phyloP scores from a whole-genome alignment of 2,329 filamentous ascomycete genomes.

The Diplodia sapinea region DNA sequence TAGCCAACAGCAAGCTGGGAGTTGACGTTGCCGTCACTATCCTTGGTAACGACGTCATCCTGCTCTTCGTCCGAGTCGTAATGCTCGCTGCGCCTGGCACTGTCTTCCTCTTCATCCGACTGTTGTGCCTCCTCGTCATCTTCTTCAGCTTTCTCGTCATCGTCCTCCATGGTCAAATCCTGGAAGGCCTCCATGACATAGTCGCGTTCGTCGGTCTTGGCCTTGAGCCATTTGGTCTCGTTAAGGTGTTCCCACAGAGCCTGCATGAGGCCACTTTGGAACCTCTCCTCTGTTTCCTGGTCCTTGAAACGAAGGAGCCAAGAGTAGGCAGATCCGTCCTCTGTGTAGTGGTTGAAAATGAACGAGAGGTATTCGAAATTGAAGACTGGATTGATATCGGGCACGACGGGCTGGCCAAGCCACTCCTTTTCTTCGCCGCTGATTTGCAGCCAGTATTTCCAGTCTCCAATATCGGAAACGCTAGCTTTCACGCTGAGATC shows the following conservation, averaged over 20 bases:
- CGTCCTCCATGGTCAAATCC: constrained; percentile 90
- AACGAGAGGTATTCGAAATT: constrained; percentile 99
- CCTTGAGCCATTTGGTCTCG: constrained; percentile 90
- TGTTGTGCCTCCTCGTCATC: constrained; percentile 52
- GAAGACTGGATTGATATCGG: constrained; percentile 97
- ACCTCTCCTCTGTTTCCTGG: constrained; percentile 77
- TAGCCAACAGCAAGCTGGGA: constrained; percentile 94
- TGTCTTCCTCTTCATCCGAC: constrained; percentile 64
- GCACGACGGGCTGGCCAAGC: constrained; percentile 83
- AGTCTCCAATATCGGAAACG: constrained; percentile 84
- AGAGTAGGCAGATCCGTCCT: constrained; percentile 88
- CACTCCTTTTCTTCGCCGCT: constrained; percentile 76
- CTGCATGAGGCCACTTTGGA: constrained; percentile 94
- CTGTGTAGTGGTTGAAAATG: constrained; percentile 95
- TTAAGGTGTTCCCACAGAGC: constrained; percentile 97
- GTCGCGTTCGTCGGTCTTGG: constrained; percentile 88
- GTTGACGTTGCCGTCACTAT: constrained; percentile 83
- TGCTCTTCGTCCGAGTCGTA: constrained; percentile 81
- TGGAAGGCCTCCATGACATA: constrained; percentile 96
- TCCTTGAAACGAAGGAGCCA: constrained; percentile 95
- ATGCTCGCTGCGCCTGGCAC: constrained; percentile 71
- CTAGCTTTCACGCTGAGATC: constrained; percentile 76
- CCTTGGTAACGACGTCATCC: constrained; percentile 70
- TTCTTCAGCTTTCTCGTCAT: constrained; percentile 61
- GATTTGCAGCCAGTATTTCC: constrained; percentile 96